Percentiles rank a stretch among this genome's conserved stretches.
Conservation (phyloP, 108 stramenopile species). For the Parmales sp. region DNA sequence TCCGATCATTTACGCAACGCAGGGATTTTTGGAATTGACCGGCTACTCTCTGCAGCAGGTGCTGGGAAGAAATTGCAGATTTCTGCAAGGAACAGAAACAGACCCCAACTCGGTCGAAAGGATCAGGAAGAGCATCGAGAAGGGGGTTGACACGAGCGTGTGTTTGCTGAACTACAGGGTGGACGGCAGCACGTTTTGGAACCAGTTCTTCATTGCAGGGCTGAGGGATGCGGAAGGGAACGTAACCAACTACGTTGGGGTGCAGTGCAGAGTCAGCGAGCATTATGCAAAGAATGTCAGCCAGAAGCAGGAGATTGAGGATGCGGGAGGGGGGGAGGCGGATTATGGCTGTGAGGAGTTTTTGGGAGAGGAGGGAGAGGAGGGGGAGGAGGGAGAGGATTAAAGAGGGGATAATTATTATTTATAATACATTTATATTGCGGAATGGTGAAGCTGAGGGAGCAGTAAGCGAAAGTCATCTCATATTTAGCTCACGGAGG, state of each 20-base stretch:
- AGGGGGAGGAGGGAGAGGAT: background rate
- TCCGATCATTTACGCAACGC: conserved; percentile 84
- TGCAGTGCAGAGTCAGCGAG: conserved; percentile 82
- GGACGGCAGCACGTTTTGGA: conserved; percentile 95
- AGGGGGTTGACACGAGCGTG: conserved; percentile 77
- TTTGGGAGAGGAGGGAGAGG: background rate
- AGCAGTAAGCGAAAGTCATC: too few species aligned
- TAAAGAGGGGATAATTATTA: too few species aligned
- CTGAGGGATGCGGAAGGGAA: conserved; percentile 75
- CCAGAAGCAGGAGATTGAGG: background rate
- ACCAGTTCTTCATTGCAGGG: conserved; percentile 92
- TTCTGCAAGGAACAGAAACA: conserved; percentile 76
- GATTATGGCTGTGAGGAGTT: too few species aligned
- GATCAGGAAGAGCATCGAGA: conserved; percentile 78
- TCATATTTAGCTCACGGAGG: too few species aligned
- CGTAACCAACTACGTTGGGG: conserved; percentile 94
- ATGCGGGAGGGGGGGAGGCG: background rate
- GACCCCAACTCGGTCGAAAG: conserved; percentile 91
- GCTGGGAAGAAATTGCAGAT: conserved; percentile 70
- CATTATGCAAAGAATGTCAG: background rate
- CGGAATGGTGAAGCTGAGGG: too few species aligned
- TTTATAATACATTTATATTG: too few species aligned
- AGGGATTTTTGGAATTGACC: conserved; percentile 82
- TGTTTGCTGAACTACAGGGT: conserved; percentile 91
- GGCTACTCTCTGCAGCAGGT: conserved; percentile 84